These are phyloP conservation scores for Gracilaria caudata DNA, from an alignment of 23 red algal species.

Conservation along the genomic window DNA sequence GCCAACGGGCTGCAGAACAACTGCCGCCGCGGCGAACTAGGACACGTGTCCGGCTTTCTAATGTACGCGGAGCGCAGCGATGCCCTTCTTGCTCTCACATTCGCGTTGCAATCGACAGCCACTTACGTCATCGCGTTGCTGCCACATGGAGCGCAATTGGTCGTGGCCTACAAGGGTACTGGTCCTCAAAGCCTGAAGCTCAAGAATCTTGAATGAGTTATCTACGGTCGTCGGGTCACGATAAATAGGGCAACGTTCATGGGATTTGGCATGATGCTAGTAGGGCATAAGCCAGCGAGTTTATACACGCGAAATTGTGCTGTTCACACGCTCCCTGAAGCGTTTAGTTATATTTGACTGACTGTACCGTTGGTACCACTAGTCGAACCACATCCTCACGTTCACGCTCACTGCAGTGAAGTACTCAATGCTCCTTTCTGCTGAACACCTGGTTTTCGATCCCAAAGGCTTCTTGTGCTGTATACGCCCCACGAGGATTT, in stretches of 20 bases:
- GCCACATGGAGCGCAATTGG: no score
- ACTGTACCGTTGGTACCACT: not conserved
- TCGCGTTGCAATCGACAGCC: not conserved
- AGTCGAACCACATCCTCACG: not conserved
- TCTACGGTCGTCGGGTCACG: no score
- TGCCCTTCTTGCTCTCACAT: no score
- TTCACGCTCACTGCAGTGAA: not conserved
- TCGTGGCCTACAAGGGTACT: no score
- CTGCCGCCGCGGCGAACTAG: not conserved
- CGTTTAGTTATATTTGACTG: not conserved
- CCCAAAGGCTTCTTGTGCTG: no score
- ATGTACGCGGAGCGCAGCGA: not conserved
- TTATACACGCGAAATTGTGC: not conserved
- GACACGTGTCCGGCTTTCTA: not conserved
- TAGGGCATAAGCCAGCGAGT: not conserved
- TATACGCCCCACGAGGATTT: not conserved
- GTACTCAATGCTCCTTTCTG: not conserved
- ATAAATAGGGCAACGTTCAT: no score
- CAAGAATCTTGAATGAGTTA: no score
- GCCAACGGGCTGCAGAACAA: slow-evolving; percentile 15
- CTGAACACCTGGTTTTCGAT: not conserved
- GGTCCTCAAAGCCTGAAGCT: no score
- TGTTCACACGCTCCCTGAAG: not conserved
- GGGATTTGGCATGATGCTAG: no score
- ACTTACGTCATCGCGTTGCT: not conserved